These are phyloP conservation scores for Phalaenopsis aphrodite DNA, from an alignment of 106 monocot genomes.

Conservation along the genomic window DNA sequence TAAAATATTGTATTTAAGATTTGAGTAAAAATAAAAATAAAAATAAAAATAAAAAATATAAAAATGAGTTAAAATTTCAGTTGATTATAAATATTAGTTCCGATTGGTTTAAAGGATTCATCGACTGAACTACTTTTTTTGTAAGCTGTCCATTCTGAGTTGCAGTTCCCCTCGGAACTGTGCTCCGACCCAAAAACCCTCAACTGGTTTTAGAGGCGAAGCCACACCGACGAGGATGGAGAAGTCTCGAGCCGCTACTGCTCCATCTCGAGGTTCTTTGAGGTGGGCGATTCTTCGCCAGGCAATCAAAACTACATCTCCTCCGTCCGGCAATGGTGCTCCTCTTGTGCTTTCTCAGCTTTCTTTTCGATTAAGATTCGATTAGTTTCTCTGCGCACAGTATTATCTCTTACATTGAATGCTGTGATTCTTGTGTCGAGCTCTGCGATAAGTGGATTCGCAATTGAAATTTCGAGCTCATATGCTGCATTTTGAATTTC, in stretches of 20 bases:
- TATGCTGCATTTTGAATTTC: neutral
- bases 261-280: constrained; percentile 5
- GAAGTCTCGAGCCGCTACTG: neutral
- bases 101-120: too few species aligned
- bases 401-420: neutral
- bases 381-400: neutral
- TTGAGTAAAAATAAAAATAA: too few species aligned
- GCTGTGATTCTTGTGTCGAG: neutral
- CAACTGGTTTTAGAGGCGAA: too few species aligned
- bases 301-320: neutral
- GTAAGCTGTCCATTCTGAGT: too few species aligned
- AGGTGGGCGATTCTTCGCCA: constrained; percentile 11
- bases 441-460: neutral
- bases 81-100: too few species aligned
- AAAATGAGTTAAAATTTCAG: too few species aligned
- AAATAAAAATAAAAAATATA: too few species aligned
- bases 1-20: too few species aligned
- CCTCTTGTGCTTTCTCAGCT: neutral
- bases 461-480: neutral
- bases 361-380: neutral
- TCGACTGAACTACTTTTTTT: too few species aligned
- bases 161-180: too few species aligned
- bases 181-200: too few species aligned
- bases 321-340: constrained; percentile 5
- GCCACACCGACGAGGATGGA: neutral